Evolutionary conservation across 164 flowering plant species (phyloP).

Genomic region (Aristolochia fimbriata): DNA sequence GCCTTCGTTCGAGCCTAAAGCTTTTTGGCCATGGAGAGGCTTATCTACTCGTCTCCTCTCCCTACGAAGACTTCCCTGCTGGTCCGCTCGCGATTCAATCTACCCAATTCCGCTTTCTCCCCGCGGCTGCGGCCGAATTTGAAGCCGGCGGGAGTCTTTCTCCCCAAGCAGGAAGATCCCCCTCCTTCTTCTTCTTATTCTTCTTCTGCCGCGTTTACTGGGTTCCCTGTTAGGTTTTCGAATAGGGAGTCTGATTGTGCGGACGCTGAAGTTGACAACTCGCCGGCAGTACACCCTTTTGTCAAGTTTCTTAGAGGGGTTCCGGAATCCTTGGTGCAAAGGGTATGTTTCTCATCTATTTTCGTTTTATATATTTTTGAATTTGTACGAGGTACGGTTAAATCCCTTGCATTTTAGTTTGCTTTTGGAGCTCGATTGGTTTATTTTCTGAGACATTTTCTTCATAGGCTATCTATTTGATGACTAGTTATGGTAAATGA

Average conservation of each 20-base stretch:
- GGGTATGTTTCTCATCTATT: neutral
- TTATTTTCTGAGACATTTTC: no score
- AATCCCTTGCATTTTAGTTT: neutral
- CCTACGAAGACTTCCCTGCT: conserved; percentile 1
- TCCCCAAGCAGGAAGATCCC: neutral
- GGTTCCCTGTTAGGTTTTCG: neutral
- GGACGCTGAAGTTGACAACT: neutral
- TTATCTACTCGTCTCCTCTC: conserved; percentile 8
- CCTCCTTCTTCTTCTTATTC: conserved; percentile 2
- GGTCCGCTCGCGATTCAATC: neutral
- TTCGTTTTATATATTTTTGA: neutral
- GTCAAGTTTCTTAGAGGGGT: neutral
- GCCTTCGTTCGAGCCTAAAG: neutral
- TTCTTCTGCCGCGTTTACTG: neutral
- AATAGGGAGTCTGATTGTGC: neutral
- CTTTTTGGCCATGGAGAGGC: conserved; percentile 3
- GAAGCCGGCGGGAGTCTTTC: neutral
- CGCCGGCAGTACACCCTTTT: neutral
- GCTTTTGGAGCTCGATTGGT: neutral
- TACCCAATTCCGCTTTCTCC: neutral
- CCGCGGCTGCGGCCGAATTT: neutral
- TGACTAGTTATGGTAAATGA: neutral
- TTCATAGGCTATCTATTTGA: no score
- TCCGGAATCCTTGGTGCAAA: neutral
- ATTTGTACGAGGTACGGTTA: neutral